Evolutionary conservation across 2,329 filamentous ascomycete genomes (phyloP).

Genomic region (Colletotrichum orchidophilum): DNA sequence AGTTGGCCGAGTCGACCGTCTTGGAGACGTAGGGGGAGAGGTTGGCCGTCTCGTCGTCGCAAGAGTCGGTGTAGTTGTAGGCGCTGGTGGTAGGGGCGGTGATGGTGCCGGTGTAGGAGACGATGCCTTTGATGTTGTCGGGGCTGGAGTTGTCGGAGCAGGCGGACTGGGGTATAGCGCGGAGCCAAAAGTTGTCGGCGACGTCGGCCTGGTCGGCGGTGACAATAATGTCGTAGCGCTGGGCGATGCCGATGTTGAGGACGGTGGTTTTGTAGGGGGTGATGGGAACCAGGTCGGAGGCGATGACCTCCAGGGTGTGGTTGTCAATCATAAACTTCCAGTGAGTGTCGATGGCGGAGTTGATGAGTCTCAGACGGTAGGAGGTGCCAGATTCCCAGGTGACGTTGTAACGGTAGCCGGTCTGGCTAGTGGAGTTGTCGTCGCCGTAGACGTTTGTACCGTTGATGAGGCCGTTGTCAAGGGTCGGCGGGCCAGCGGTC

Average conservation of each 20-base stretch:
- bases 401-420: slow-evolving; percentile 47
- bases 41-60: slow-evolving; percentile 47
- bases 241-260: slow-evolving; percentile 60
- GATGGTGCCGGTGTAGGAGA: slow-evolving; percentile 49
- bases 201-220: slow-evolving; percentile 45
- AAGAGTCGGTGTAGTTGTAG: slow-evolving; percentile 38
- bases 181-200: slow-evolving; percentile 57
- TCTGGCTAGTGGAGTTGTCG: slow-evolving; percentile 37
- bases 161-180: slow-evolving; percentile 51
- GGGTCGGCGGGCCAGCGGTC: slow-evolving; percentile 43
- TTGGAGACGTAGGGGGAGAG: slow-evolving; percentile 46
- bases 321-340: slow-evolving; percentile 64
- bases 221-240: slow-evolving; percentile 58
- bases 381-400: slow-evolving; percentile 51
- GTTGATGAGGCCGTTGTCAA: slow-evolving; percentile 58
- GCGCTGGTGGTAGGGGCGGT: slow-evolving; percentile 29
- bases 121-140: slow-evolving; percentile 58
- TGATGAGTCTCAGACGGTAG: slow-evolving; percentile 59
- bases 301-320: slow-evolving; percentile 66
- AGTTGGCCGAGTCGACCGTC: slow-evolving; percentile 41
- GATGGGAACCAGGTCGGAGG: slow-evolving; percentile 67
- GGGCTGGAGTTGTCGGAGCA: slow-evolving; percentile 52
- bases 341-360: slow-evolving; percentile 53
- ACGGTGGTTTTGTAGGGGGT: slow-evolving; percentile 60
- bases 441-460: slow-evolving; percentile 50